Percentiles rank a stretch among this genome's conserved stretches.
phyloP scores from a whole-genome alignment of 306 rosid species.

The Ochetophila trinervis region DNA sequence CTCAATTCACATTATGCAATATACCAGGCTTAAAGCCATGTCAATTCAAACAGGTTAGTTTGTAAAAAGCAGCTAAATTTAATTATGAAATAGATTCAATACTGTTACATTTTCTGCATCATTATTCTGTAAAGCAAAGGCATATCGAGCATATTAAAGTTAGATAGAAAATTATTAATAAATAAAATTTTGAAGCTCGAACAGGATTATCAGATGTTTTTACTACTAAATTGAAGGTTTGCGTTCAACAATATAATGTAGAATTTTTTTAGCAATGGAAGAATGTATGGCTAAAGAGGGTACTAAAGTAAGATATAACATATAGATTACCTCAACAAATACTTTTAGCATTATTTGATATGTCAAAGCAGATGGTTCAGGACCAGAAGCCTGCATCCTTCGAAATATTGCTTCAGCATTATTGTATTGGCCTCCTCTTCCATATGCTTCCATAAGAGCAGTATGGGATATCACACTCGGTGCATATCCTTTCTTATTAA shows the following conservation, averaged over 20 bases:
- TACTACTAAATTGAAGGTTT: neutral
- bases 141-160: neutral
- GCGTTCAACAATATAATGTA: neutral
- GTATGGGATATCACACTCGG: slow-evolving; percentile 80
- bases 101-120: too few relatives aligned
- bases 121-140: neutral
- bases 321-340: slow-evolving; percentile 62
- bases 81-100: too few relatives aligned
- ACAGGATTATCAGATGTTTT: neutral
- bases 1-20: neutral
- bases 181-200: neutral
- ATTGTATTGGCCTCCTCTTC: slow-evolving; percentile 66
- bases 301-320: neutral
- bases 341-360: slow-evolving; percentile 82
- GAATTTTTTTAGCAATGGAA: neutral
- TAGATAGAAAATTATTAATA: neutral
- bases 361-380: slow-evolving; percentile 87
- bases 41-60: neutral
- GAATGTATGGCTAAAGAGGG: neutral
- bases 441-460: slow-evolving; percentile 99
- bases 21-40: neutral
- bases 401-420: slow-evolving; percentile 94
- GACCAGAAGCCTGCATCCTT: slow-evolving; percentile 82
- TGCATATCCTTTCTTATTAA: slow-evolving; percentile 69
- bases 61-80: too few relatives aligned